Base-by-base conservation (phyloP, 2,329 filamentous ascomycete genomes). In the Phyllosticta citribraziliensis region DNA sequence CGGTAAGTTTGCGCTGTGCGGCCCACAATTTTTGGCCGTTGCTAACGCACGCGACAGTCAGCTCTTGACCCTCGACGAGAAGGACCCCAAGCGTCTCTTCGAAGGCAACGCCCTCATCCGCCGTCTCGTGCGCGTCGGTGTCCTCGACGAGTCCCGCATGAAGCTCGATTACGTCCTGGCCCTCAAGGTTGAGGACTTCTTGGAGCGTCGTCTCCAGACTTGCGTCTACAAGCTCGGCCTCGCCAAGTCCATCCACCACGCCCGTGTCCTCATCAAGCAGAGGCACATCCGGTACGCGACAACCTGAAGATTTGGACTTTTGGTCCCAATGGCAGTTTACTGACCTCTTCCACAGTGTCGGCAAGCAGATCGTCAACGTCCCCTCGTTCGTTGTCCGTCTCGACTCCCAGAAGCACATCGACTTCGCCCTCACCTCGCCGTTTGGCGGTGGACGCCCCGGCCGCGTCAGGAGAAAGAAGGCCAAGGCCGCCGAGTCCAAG, bases 161-260 rank as follows among this genome's bases (percentile, higher is more conserved):
- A 99, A 97, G 89, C 94, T 99, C 86, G 94, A 99, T 97, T 97
- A 99, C 88, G 94, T 99, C 78, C 84, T 99, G 78, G 94, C 94
- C 82, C 88, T 99, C 66, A 96, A 96, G 86, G 89, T 95, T 75
- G 94, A 99, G 83, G 94, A 99, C 82, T 99, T 99, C 88, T 86
- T 99, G 82, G 94, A 99, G 89, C 93, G 94, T 75, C 92, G 94
- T 81, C 92, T 97, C 71, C 93, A 99, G 88, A 99, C 94, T 74
- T 96, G 93, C 76, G 94, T 99, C 80, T 97, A 96, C 89, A 97
- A 99, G 89, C 92, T 99, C 74, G 94, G 94, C 75, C 91, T 99
- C 67, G 94, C 94, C 83, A 99, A 99, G 90, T 96, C 92, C 66
- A 97, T 99, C 82, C 94, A 99, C 85, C 94, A 99, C 86, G 94